Base-by-base conservation (phyloP, 2,329 filamentous ascomycete genomes). In the Sporothrix euskadiensis region DNA sequence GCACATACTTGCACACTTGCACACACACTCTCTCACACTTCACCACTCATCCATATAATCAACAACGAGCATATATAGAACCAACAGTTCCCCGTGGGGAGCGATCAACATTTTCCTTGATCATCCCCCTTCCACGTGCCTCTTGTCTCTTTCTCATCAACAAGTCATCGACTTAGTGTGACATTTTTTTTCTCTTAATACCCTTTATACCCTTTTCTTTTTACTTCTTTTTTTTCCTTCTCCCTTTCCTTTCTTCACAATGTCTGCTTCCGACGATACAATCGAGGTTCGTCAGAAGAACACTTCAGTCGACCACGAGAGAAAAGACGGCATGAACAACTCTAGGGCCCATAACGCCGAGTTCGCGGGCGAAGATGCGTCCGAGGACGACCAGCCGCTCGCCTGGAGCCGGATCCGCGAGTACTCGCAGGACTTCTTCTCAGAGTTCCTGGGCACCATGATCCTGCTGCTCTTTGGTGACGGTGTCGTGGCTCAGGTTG, bases 401-500 rank as follows among this genome's bases (percentile, higher is more conserved):
- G 49, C 41, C 22, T 92, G 90, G 90, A 85, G 82, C 66, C 83
- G 82, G 54, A 80, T 89, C 39, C 84, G 89, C 59, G 80, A 83
- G 26, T 77, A 81, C 39, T 82, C 87, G 52, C 84, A 86, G 74
- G 89, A 91, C 75, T 86, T 86, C 1, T 88, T 92, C 76, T 88
- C 88, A 0, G 90, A 92, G 76, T 92, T 92, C 81, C 86, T 90
- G 69, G 90, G 90, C 8, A 90, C 88, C 14, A 89, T 93, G 82
- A 85, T 91, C 72, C 80, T 93, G 75, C 83, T 93, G 74, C 81
- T 92, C 56, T 93, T 93, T 77, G 91, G 91, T 4, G 88, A 92
- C 75, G 90, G 89, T n/a, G 88, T 88, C 72, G 89, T 92, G 26
- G 91, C 91, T 3, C 91, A 93, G 79, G 90, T 92, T 0, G 82